Evolutionary conservation across 768 basidiomycete genomes (phyloP).

Genomic region (Macrolepiota albuminosa): DNA sequence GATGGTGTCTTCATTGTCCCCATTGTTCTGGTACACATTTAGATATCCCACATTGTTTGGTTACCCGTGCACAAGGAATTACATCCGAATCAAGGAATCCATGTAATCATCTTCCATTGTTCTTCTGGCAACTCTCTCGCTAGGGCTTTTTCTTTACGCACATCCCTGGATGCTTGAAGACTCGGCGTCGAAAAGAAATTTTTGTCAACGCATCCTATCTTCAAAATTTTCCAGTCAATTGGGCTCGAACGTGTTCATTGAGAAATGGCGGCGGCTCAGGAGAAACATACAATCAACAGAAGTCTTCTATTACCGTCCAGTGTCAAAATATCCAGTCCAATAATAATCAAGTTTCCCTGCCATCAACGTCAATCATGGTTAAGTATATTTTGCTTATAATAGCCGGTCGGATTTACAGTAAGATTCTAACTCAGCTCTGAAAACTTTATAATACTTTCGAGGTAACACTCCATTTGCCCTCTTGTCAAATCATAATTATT

Average conservation of each 20-base stretch:
- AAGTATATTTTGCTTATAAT: not conserved
- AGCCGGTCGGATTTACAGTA: not conserved
- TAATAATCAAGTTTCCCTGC: too few species aligned
- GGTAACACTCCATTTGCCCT: not conserved
- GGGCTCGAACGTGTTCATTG: not conserved
- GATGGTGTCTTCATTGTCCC: not conserved
- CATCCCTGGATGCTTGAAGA: not conserved
- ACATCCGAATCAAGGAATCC: slow-evolving; percentile 2
- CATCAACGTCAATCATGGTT: not conserved
- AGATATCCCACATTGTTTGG: not conserved
- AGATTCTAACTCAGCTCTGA: not conserved
- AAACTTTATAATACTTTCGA: not conserved
- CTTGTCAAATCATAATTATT: not conserved
- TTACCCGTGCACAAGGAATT: not conserved
- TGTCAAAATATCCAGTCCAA: not conserved
- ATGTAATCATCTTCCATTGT: slow-evolving; percentile 3
- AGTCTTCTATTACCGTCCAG: not conserved
- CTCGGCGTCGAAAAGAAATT: not conserved
- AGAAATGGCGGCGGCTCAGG: not conserved
- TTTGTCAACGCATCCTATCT: too few species aligned
- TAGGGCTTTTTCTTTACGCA: not conserved
- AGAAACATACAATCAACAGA: not conserved
- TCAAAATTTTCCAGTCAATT: not conserved
- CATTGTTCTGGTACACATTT: slow-evolving; percentile 16
- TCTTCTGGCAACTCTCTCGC: not conserved